Base-by-base conservation (phyloP, 192 early-diverging fungal genomes). In the Chytriomyces sp. region DNA sequence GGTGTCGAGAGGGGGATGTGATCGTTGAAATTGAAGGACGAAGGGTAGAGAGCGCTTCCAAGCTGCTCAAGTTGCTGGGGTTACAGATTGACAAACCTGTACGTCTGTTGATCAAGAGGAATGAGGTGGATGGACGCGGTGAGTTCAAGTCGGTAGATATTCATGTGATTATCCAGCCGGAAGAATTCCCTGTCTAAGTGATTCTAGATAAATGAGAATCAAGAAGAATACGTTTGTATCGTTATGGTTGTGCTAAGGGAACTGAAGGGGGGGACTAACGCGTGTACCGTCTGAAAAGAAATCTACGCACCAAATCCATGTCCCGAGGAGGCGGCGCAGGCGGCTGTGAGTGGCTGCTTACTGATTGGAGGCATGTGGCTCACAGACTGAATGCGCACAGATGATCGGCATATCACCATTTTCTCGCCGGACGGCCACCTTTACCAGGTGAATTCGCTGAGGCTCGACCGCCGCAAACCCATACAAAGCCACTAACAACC, bases 331-430 rank as follows among this genome's bases (percentile, higher is more conserved):
- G 44, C 14, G 44, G 44, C 14, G 44, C 44, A 49, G 44, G 44
- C 44, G 44, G 44, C 44, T 49, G 44, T 49, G 22, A n/a, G 44
- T 22, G 22, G 22, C 44, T 22, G 1, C 44, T 44, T 22, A 14
- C 14, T n/a, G 12, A 10, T 22, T n/a, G 17, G 44, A 49, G 14
- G 44, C 44, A 22, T 22, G 2, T 49, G 22, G 0, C 44, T 22
- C 17, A 0, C 17, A n/a, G 44, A 14, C 22, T n/a, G 22, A 49
- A 49, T 49, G 44, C 0, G 2, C n/a, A 25, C 75, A 70, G 75
- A 99, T 83, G 98, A 99, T 86, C 92, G 98, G 66, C 96, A 99
- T 77, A 98, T 99, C 78, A 99, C 98, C 64, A 93, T 99, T 79
- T 99, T 99, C 77, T 99, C 98, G 31, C 96, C 98, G 26, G 98